Evolutionary conservation across 495 filamentous ascomycete genomes (phyloP).

Genomic region (Immersiella caudata): DNA sequence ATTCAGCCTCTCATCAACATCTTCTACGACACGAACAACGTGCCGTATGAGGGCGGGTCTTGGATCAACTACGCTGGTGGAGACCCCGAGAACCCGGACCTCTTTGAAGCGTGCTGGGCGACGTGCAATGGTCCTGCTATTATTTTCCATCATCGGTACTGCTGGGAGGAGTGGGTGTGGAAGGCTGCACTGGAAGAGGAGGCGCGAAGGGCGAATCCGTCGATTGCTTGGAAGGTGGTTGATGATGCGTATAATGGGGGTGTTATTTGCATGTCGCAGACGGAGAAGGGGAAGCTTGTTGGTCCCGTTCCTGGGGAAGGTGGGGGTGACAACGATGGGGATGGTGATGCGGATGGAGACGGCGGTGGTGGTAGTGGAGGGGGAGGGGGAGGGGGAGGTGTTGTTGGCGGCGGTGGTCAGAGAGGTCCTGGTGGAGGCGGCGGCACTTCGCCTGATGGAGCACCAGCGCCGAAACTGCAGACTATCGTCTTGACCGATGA

Average conservation of each 20-base stretch:
- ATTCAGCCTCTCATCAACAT: slow-evolving; percentile 8
- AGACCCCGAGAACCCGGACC: background rate
- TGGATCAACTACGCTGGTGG: slow-evolving; percentile 8
- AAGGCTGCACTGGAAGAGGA: background rate
- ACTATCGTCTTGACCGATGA: background rate
- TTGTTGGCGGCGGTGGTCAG: too few relatives aligned
- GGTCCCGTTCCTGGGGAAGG: background rate
- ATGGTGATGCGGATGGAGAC: too few relatives aligned
- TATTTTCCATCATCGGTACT: background rate
- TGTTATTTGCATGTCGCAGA: background rate
- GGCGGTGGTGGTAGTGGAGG: too few relatives aligned
- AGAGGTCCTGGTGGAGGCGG: too few relatives aligned
- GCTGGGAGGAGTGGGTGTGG: slow-evolving; percentile 8
- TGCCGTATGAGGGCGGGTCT: background rate
- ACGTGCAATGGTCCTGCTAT: background rate
- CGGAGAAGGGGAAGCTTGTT: background rate
- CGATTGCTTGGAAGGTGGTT: background rate
- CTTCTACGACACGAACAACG: slow-evolving; percentile 3
- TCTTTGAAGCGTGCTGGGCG: slow-evolving; percentile 1
- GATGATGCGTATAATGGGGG: slow-evolving; percentile 4
- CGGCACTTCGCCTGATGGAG: too few relatives aligned
- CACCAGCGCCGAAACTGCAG: background rate
- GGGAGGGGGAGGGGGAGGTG: too few relatives aligned
- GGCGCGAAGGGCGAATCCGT: slow-evolving; percentile 1
- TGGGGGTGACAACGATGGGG: background rate